A percentile compares a stretch with the other conserved stretches of the same genome.
phyloP scores from a whole-genome alignment of 2,329 filamentous ascomycete species.

The Didymella sp. region DNA sequence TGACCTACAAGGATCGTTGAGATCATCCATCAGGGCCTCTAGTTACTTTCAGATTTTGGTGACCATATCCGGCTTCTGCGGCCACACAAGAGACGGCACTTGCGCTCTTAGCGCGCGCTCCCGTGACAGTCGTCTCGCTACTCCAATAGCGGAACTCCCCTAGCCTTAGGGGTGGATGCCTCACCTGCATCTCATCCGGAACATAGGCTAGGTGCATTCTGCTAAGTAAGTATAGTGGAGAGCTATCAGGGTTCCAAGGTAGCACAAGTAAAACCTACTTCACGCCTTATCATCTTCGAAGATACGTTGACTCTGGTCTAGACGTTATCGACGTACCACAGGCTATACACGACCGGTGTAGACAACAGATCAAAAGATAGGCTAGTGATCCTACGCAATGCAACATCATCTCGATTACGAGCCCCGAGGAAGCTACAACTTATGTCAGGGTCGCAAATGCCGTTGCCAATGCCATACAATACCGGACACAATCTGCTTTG shows the following conservation, averaged over 20 bases:
- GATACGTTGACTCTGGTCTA: slow-evolving; percentile 1
- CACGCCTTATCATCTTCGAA: not conserved
- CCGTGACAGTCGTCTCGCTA: slow-evolving; percentile 8
- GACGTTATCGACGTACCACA: slow-evolving; percentile 9
- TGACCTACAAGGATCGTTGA: no score
- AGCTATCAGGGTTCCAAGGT: not conserved
- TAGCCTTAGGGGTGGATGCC: slow-evolving; percentile 11
- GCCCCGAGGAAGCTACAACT: not conserved
- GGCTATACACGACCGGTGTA: not conserved
- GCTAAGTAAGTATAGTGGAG: slow-evolving; percentile 1
- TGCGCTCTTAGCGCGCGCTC: slow-evolving; percentile 6
- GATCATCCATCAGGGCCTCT: no score
- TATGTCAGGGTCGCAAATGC: slow-evolving; percentile 6
- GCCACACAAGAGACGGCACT: no score
- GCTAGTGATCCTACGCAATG: slow-evolving; percentile 5
- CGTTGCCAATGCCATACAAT: slow-evolving; percentile 4
- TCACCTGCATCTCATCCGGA: not conserved
- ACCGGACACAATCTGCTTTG: not conserved
- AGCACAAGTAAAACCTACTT: not conserved
- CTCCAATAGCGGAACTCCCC: slow-evolving; percentile 5
- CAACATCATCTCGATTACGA: slow-evolving; percentile 2
- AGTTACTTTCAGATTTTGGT: no score
- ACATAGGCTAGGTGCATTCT: slow-evolving; percentile 7
- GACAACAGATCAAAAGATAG: not conserved
- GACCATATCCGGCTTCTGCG: no score